Percentiles rank a stretch among this genome's conserved stretches.
phyloP scores from a whole-genome alignment of 129 eudicot species.

The Rutidosis leptorrhynchoides region DNA sequence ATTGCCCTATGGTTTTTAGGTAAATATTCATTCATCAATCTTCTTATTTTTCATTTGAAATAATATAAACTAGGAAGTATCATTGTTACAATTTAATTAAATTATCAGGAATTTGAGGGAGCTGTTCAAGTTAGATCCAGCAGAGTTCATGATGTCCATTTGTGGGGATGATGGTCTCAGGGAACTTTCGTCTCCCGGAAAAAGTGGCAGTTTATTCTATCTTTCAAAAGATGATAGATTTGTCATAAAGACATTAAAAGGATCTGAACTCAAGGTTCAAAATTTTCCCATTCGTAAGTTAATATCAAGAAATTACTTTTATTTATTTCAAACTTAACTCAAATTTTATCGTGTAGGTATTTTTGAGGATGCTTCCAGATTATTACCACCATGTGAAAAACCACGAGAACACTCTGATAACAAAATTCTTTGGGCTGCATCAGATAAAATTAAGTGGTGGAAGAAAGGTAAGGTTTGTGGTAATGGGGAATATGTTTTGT shows the following conservation, averaged over 20 bases:
- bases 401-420: conserved; percentile 73
- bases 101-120: conserved; percentile 85
- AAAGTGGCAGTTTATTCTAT: conserved; percentile 96
- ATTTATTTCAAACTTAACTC: no score
- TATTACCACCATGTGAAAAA: conserved; percentile 61
- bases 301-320: no score
- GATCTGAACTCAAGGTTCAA: conserved; percentile 63
- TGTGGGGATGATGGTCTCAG: conserved; percentile 97
- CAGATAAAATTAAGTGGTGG: conserved; percentile 49
- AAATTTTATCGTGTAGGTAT: no score
- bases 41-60: no score
- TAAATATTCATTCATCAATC: no score
- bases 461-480: conserved; percentile 80
- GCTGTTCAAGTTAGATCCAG: conserved; percentile 92
- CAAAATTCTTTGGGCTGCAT: conserved; percentile 82
- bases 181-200: conserved; percentile 87
- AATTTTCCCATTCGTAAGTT: no score
- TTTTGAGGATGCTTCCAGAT: conserved; percentile 75
- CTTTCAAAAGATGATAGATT: conserved; percentile 85
- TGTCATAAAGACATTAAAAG: conserved; percentile 80
- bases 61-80: no score
- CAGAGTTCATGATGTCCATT: conserved; percentile 98
- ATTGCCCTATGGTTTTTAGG: conserved; percentile 99
- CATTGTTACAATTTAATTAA: no score
- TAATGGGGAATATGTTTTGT: conserved; percentile 88